These are phyloP conservation scores for Pestalotiopsis sp. DNA, from an alignment of 2,329 filamentous ascomycete genomes.

Conservation along the genomic window DNA sequence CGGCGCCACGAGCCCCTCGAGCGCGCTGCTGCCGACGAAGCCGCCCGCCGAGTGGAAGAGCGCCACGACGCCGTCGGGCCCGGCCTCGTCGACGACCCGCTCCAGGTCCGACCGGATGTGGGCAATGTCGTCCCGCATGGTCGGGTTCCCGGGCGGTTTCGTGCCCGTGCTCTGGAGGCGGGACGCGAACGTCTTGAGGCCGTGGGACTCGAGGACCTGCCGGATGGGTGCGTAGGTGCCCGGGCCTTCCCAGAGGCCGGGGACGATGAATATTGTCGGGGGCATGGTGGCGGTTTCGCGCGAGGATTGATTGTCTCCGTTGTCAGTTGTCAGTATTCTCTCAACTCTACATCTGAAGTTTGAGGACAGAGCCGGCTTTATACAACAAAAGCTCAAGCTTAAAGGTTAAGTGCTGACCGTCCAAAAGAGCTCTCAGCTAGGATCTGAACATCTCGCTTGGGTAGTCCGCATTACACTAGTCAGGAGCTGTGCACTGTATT, in stretches of 20 bases:
- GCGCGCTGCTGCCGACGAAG: constrained; percentile 22
- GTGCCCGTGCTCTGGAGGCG: constrained; percentile 24
- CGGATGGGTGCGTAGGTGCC: constrained; percentile 17
- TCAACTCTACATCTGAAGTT: too few species aligned
- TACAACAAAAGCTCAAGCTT: too few species aligned
- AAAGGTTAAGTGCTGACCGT: too few species aligned
- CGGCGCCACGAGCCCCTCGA: constrained; percentile 19
- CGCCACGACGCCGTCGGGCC: constrained; percentile 20
- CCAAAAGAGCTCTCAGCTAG: too few species aligned
- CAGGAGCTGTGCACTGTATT: too few species aligned
- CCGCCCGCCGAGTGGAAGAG: constrained; percentile 25
- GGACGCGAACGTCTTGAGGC: constrained; percentile 7
- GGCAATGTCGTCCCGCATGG: constrained; percentile 24
- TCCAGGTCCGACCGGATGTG: constrained; percentile 19
- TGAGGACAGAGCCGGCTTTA: too few species aligned
- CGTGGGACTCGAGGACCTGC: constrained; percentile 11
- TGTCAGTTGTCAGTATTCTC: too few species aligned
- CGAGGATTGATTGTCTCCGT: too few species aligned
- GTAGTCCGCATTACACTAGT: too few species aligned
- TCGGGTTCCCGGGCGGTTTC: constrained; percentile 18
- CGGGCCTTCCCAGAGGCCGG: constrained; percentile 29
- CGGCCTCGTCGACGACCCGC: constrained; percentile 18
- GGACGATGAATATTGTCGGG: constrained; percentile 25
- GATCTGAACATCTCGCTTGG: too few species aligned
- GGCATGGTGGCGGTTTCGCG: not conserved